These are phyloP conservation scores for Calocera cornea DNA, from an alignment of 768 basidiomycete genomes.

Conservation along the genomic window DNA sequence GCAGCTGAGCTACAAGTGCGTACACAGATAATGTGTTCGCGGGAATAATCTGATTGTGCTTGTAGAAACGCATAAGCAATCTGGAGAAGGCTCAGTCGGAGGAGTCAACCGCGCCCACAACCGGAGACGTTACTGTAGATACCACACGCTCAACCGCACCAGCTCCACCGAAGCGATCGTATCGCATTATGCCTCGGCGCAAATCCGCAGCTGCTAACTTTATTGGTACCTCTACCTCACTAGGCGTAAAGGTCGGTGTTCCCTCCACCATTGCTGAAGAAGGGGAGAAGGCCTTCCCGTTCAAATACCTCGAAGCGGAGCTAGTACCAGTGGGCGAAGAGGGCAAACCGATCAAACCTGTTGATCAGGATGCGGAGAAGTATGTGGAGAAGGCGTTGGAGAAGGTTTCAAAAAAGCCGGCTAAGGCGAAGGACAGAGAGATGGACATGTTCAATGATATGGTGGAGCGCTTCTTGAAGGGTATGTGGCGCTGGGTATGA, in stretches of 20 bases:
- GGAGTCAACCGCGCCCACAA: not conserved
- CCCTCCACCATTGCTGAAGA: not conserved
- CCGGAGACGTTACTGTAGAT: not conserved
- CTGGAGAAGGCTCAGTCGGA: not conserved
- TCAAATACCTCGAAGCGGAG: not conserved
- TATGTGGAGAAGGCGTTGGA: not conserved
- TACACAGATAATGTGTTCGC: not conserved
- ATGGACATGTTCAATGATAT: slow-evolving; percentile 1
- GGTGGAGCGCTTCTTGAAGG: not conserved
- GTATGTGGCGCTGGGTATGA: no score
- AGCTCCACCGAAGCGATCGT: not conserved
- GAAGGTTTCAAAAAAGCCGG: not conserved
- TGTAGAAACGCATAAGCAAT: not conserved
- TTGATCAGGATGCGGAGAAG: no score
- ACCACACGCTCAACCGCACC: not conserved
- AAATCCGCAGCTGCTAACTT: not conserved
- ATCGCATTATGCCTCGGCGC: not conserved
- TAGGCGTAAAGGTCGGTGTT: not conserved
- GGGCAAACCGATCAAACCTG: not conserved
- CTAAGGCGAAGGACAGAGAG: not conserved
- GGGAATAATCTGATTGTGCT: not conserved
- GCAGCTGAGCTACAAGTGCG: not conserved
- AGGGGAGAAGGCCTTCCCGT: not conserved
- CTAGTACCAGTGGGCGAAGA: not conserved
- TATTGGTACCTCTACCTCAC: not conserved